phyloP scores from a whole-genome alignment of 352 stramenopile genomes.

The Plasmopara viticola region DNA sequence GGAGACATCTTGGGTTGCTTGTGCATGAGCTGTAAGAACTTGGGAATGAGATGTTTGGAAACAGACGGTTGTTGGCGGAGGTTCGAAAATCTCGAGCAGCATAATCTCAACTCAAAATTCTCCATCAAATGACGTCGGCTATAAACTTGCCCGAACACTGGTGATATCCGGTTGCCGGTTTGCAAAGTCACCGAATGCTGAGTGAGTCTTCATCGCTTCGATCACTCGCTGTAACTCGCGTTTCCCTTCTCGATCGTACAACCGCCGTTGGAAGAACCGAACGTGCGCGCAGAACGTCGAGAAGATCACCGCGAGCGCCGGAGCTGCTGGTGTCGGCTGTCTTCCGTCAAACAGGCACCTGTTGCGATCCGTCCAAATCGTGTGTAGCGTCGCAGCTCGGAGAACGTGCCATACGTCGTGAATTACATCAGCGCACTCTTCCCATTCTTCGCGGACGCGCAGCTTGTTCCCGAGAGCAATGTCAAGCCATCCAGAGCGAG shows the following conservation, averaged over 20 bases:
- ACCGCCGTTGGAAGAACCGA: not conserved
- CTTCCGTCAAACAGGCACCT: not conserved
- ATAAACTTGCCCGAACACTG: too few relatives aligned
- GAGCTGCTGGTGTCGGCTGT: not conserved
- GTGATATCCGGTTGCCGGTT: too few relatives aligned
- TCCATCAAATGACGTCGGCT: too few relatives aligned
- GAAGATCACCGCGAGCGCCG: not conserved
- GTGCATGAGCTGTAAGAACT: not conserved
- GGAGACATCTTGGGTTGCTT: not conserved
- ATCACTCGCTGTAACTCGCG: not conserved
- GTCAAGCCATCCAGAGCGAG: not conserved
- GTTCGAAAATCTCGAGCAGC: too few relatives aligned
- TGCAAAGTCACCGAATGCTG: not conserved
- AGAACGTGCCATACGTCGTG: not conserved
- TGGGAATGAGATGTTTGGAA: too few relatives aligned
- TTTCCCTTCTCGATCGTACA: not conserved
- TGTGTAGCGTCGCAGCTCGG: not conserved
- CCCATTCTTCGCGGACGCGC: not conserved
- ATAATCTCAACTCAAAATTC: too few relatives aligned
- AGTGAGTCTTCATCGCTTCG: not conserved
- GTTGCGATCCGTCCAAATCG: not conserved
- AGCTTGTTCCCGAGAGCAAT: not conserved
- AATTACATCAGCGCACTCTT: not conserved
- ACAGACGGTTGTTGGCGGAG: too few relatives aligned
- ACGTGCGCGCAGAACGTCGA: not conserved